Base-by-base conservation (phyloP, 2,329 filamentous ascomycete species). In the Apiospora hydei region DNA sequence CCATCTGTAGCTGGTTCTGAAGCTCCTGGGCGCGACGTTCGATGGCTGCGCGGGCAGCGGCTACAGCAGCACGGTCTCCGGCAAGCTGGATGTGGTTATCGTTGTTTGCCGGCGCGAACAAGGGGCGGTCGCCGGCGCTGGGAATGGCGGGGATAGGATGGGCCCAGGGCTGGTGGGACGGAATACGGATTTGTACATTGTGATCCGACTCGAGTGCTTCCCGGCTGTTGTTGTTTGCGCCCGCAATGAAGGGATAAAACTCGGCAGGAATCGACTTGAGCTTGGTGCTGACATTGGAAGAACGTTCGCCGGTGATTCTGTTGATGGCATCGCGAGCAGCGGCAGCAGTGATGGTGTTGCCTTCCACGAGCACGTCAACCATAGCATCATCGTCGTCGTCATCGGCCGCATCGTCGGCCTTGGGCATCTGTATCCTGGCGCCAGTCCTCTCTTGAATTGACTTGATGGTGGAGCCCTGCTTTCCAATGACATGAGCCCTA, bases 201-300 rank as follows among this genome's bases (percentile, higher is more conserved):
- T 92, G 92, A 74, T 89, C 89, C 73, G 91, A 85, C 82, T 96
- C 93, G 70, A 98, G 86, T 49, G 88, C 88, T 75, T 89, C 87
- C 71, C 94, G 84, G 69, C 90, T 85, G 67, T 88, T 85, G 80
- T 95, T 94, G 80, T 93, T 89, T 13, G 92, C 90, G 68, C 95
- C 95, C 34, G 94, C 92, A 81, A 99, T 92, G 86, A 99, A 99
- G 70, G 96, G 96, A 83, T 96, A 99, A 83, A 96, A 97, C 81
- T 98, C 95, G 38, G 94, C 90, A 10, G 96, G 95, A 73, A 99
- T 92, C 68, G 92, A 91, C 82, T 92, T 94, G 75, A 99, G 84
- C 77, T 93, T 94, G 72, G 94, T 88, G 83, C 90, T 96, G 79
- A 95, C 89, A 77, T 92, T 96, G 71, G 94, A 92, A 70, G 93